phyloP scores from a whole-genome alignment of 108 stramenopile genomes.

The Nannochloropsis salina region DNA sequence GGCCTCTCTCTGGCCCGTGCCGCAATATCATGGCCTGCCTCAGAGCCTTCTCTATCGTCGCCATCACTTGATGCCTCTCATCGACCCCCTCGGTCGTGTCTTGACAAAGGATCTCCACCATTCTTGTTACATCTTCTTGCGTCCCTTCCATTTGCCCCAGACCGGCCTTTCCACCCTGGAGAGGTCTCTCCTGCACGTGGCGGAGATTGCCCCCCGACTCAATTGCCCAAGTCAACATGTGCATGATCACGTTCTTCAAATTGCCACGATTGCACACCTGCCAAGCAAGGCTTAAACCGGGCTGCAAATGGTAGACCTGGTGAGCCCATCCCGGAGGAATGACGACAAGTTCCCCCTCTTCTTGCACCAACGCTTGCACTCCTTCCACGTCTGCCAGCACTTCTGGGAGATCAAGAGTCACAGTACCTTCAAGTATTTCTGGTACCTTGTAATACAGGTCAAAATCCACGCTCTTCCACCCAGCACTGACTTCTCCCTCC shows the following conservation, averaged over 20 bases:
- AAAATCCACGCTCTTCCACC: not conserved
- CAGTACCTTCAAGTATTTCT: not conserved
- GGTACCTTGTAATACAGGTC: not conserved
- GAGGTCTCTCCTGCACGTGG: too few species aligned
- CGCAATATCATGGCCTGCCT: not conserved
- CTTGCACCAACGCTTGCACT: not conserved
- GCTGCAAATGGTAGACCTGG: not conserved
- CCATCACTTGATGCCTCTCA: not conserved
- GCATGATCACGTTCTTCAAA: not conserved
- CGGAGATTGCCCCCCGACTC: not conserved
- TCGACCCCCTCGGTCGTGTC: not conserved
- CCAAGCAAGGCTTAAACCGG: slow-evolving; percentile 3
- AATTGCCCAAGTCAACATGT: not conserved
- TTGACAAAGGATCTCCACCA: not conserved
- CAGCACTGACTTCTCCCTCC: slow-evolving; percentile 15
- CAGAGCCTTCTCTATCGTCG: not conserved
- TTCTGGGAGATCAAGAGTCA: not conserved
- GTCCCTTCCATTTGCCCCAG: not conserved
- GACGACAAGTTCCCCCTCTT: not conserved
- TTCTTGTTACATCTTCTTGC: not conserved
- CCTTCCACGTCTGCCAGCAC: not conserved
- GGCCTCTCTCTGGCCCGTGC: not conserved
- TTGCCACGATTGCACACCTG: not conserved
- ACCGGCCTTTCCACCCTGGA: too few species aligned
- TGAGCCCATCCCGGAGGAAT: slow-evolving; percentile 6